Percentiles rank a stretch among this genome's conserved stretches.
phyloP scores from a whole-genome alignment of 2,329 filamentous ascomycete genomes.

The Microsporum audouinii region DNA sequence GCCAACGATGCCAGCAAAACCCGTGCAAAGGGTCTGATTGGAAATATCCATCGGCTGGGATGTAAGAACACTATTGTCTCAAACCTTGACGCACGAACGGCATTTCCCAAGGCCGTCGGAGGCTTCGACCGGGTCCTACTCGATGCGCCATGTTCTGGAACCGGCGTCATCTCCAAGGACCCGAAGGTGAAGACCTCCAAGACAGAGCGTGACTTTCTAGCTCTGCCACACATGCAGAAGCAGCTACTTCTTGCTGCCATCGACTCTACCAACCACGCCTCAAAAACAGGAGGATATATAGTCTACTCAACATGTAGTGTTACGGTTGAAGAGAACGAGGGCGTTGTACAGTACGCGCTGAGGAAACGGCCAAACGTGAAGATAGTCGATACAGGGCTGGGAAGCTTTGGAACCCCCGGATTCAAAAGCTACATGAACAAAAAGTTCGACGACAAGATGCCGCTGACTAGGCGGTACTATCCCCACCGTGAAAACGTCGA shows the following conservation, averaged over 20 bases:
- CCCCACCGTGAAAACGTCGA: slow-evolving; percentile 91
- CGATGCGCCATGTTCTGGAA: slow-evolving; percentile 91
- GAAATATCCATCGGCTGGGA: slow-evolving; percentile 91
- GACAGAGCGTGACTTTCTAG: slow-evolving; percentile 86
- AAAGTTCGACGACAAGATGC: slow-evolving; percentile 75
- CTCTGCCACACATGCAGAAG: slow-evolving; percentile 87
- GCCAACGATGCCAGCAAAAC: slow-evolving; percentile 93
- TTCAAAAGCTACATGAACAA: slow-evolving; percentile 88
- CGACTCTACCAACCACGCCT: slow-evolving; percentile 82
- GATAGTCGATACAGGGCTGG: slow-evolving; percentile 78
- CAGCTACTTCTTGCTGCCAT: slow-evolving; percentile 87
- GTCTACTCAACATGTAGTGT: slow-evolving; percentile 97
- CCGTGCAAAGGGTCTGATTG: slow-evolving; percentile 91
- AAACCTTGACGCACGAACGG: slow-evolving; percentile 76
- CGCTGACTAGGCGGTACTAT: slow-evolving; percentile 74
- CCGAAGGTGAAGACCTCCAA: slow-evolving; percentile 97
- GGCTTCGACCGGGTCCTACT: slow-evolving; percentile 92
- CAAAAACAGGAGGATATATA: slow-evolving; percentile 86
- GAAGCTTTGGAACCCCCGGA: slow-evolving; percentile 76
- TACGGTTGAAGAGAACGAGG: slow-evolving; percentile 86
- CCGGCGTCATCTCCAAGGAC: slow-evolving; percentile 95
- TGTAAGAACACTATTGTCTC: slow-evolving; percentile 90
- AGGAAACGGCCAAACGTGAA: slow-evolving; percentile 85
- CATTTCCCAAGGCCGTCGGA: slow-evolving; percentile 88
- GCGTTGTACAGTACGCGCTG: slow-evolving; percentile 86